Conservation (phyloP, 176 grass and related monocot genomes). For the Lolium perenne region DNA sequence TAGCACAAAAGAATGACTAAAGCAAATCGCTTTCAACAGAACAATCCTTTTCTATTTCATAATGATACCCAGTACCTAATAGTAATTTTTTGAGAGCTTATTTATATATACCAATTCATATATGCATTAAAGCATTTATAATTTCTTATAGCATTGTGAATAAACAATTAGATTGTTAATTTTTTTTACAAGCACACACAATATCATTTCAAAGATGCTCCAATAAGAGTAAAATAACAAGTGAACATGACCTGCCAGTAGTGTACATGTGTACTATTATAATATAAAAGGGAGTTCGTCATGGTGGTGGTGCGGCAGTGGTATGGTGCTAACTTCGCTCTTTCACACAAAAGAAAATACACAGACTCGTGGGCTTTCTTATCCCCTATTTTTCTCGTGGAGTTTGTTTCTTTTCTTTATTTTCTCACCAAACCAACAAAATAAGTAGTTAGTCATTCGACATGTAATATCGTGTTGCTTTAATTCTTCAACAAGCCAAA, state of each 20-base stretch:
- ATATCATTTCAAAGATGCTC: neutral
- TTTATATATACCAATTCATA: neutral
- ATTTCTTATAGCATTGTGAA: neutral
- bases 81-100: neutral
- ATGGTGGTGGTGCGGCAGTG: neutral
- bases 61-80: neutral
- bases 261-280: neutral
- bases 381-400: conserved; percentile 1
- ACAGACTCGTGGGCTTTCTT: neutral
- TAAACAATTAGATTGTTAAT: neutral
- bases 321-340: neutral
- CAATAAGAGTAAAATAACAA: neutral
- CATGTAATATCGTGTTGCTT: neutral
- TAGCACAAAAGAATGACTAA: neutral
- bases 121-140: conserved; percentile 8
- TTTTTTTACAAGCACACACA: neutral
- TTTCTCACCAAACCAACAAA: neutral
- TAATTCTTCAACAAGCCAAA: neutral
- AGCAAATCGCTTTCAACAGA: conserved; percentile 11
- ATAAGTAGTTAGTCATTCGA: neutral
- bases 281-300: neutral
- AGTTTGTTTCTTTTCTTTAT: neutral
- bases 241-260: neutral
- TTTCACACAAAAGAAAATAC: neutral
- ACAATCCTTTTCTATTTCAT: neutral